These are phyloP conservation scores for Gossypium sturtianum DNA, from an alignment of 345 rosid species.

Conservation along the genomic window DNA sequence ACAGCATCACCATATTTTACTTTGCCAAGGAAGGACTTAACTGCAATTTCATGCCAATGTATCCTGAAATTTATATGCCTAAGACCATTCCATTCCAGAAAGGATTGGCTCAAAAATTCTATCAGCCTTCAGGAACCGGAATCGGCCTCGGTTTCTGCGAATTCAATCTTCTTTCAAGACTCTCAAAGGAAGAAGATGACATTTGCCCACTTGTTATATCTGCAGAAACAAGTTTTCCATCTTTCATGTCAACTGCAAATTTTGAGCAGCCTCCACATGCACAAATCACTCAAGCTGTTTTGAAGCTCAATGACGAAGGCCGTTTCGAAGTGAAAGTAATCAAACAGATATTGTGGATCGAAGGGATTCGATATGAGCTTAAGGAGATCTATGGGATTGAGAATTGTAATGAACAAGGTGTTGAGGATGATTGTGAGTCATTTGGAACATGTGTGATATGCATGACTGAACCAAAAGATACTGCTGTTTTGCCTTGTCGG, in stretches of 20 bases:
- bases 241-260: slow-evolving; percentile 5
- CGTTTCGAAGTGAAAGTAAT: slow-evolving; percentile 32
- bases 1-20: slow-evolving; percentile 37
- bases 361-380: slow-evolving; percentile 27
- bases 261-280: slow-evolving; percentile 24
- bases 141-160: slow-evolving; percentile 41
- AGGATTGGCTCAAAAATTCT: slow-evolving; percentile 38
- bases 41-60: slow-evolving; percentile 28
- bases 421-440: slow-evolving; percentile 19
- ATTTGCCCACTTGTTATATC: slow-evolving; percentile 36
- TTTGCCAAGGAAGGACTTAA: slow-evolving; percentile 42
- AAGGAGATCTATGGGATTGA: slow-evolving; percentile 41
- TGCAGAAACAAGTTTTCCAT: slow-evolving; percentile 29
- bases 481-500: slow-evolving; percentile 41
- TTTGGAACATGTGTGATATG: slow-evolving; percentile 38
- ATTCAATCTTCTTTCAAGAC: slow-evolving; percentile 24
- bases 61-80: slow-evolving; percentile 26
- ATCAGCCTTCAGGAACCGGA: slow-evolving; percentile 39
- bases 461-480: slow-evolving; percentile 42
- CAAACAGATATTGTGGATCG: slow-evolving; percentile 25
- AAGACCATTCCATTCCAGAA: slow-evolving; percentile 31
- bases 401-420: slow-evolving; percentile 14
- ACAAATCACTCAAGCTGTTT: slow-evolving; percentile 40
- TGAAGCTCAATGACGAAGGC: slow-evolving; percentile 25
- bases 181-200: slow-evolving; percentile 21